A percentile compares a stretch with the other conserved stretches of the same genome.
phyloP scores from a whole-genome alignment of 306 rosid genomes.

The Acacia melanoxylon region DNA sequence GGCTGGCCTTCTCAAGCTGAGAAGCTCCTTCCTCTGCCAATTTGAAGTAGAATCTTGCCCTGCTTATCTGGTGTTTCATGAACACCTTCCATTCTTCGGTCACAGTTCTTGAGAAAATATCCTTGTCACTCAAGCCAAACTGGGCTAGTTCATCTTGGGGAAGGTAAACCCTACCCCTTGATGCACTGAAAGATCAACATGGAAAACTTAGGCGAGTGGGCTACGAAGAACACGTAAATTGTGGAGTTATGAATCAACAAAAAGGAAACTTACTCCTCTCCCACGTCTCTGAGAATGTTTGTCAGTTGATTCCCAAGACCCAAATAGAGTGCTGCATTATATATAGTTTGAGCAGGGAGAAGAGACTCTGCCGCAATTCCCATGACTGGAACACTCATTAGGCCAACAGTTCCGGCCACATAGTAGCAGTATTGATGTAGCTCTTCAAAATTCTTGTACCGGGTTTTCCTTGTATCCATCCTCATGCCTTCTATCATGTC shows the following conservation, averaged over 20 bases:
- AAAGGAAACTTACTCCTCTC: slow-evolving; percentile 73
- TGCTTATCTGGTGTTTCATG: slow-evolving; percentile 77
- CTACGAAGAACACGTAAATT: not conserved
- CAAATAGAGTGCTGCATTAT: slow-evolving; percentile 68
- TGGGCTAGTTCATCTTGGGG: slow-evolving; percentile 93
- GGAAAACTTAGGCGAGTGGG: not conserved
- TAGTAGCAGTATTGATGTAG: slow-evolving; percentile 86
- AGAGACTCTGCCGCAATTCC: slow-evolving; percentile 72
- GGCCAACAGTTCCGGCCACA: slow-evolving; percentile 92
- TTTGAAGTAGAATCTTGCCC: slow-evolving; percentile 81
- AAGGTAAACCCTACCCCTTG: slow-evolving; percentile 85
- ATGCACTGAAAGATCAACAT: slow-evolving; percentile 48
- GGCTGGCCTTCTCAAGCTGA: slow-evolving; percentile 83
- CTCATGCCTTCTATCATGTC: slow-evolving; percentile 95
- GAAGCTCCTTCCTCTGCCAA: slow-evolving; percentile 81
- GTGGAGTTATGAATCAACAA: not conserved
- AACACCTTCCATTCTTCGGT: slow-evolving; percentile 70
- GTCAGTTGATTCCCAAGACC: slow-evolving; percentile 90
- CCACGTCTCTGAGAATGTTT: slow-evolving; percentile 91
- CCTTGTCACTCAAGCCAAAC: slow-evolving; percentile 64
- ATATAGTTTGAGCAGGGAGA: slow-evolving; percentile 53
- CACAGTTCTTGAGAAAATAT: slow-evolving; percentile 63
- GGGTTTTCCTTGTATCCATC: slow-evolving; percentile 70
- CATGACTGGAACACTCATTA: slow-evolving; percentile 90
- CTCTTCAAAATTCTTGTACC: slow-evolving; percentile 70